Conservation (phyloP, 169 alveolate species). For the Eimeria praecox region DNA sequence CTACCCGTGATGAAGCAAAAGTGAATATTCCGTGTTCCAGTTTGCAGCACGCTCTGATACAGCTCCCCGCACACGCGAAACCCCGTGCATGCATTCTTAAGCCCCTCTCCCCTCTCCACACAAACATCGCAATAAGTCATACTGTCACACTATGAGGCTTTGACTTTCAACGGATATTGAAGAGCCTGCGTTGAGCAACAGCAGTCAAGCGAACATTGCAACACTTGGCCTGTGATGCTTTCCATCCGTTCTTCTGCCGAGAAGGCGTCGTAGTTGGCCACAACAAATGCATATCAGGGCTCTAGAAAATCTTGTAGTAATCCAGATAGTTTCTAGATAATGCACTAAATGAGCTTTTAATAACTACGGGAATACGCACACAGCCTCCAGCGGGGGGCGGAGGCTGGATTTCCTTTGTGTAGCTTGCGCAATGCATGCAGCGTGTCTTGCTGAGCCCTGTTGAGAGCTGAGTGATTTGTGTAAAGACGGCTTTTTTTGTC, state of each 20-base stretch:
- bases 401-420: constrained; percentile 37
- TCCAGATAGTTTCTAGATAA: background rate
- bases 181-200: background rate
- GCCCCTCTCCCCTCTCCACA: background rate
- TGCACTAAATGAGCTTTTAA: background rate
- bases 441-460: constrained; percentile 77
- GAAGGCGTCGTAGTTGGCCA: background rate
- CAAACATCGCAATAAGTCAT: background rate
- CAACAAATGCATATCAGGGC: background rate
- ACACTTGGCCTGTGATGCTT: background rate
- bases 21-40: no score
- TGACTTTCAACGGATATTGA: background rate
- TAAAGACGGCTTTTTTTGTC: constrained; percentile 61
- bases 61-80: background rate
- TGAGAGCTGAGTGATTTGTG: background rate
- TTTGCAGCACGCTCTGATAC: no score
- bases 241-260: background rate
- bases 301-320: background rate
- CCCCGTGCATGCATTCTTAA: background rate
- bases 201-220: constrained; percentile 2
- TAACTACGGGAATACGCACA: constrained; percentile 4
- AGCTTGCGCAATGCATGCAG: constrained; percentile 72
- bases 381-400: constrained; percentile 63
- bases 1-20: no score
- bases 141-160: background rate